Evolutionary conservation across 192 early-diverging fungal genomes (phyloP), one percentile per base, ranked within the genome.

Genomic region (Podochytrium sp.): DNA sequence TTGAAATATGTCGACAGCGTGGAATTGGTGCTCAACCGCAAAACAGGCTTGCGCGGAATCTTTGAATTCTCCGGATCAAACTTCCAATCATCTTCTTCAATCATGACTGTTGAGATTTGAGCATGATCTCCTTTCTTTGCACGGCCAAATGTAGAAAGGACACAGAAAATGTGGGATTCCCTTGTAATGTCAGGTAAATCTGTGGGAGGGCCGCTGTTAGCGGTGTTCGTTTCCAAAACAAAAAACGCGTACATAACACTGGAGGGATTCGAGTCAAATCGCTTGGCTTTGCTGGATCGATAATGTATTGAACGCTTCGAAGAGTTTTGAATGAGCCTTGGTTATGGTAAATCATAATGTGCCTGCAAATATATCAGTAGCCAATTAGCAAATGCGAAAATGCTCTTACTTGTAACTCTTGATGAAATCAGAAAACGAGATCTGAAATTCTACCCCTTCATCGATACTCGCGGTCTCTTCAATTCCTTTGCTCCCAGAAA

Each of bases 21-120:
- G 7, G 79, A 78, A 61, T 87, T 87, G 2, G 81, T 85, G 33
- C 68, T 60, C 58, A 83, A 56, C 38, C 81, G 37, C 34, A 85
- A 25, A 30, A 78, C 58, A 47, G 61, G 64, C 25, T 39, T 66
- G 18, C 51, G 51, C 14, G 58, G 14, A 10, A 32, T 49, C 30
- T n/a, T 27, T 7, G 43, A 63, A 47, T 14, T 10, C 23, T 32
- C 20, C 2, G 74, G 64, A 34, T 65, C 74, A 35, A 57, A 75
- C 58, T 79, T 78, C 86, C 86, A 87, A 38, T 80, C 76, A 55
- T 81, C 83, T 12, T 77, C 55, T 77, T 87, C 86, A 5, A 85
- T 72, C 16, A 75, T 67, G 34, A 84, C 67, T 0, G 75, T 79
- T 3, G 80, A 71, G 2, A 63, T 57, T 71, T 74, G 77, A 35